These are phyloP conservation scores for Chrysopogon serrulatus DNA, from an alignment of 176 grass and related monocot genomes.

Conservation along the genomic window DNA sequence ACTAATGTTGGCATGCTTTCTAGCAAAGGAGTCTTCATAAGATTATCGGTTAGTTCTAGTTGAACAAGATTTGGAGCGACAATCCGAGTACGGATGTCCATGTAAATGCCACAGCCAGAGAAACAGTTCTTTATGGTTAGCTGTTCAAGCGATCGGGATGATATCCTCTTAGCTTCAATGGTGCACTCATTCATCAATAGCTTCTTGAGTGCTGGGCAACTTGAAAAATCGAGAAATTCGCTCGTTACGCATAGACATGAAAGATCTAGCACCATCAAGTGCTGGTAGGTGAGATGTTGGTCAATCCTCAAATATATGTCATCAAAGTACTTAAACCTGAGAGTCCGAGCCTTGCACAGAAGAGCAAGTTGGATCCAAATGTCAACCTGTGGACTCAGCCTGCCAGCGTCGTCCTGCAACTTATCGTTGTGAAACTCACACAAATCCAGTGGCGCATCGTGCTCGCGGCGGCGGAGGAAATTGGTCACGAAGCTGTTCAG, in stretches of 20 bases:
- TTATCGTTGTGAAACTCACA: too few relatives aligned
- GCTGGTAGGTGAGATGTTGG: not conserved
- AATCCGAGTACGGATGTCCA: not conserved
- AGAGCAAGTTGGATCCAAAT: not conserved
- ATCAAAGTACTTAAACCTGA: not conserved
- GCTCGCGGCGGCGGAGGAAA: too few relatives aligned
- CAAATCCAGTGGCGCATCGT: too few relatives aligned
- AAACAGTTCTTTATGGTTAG: not conserved
- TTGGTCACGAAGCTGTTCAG: too few relatives aligned
- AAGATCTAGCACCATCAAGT: slow-evolving; percentile 19
- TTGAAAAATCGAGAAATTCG: not conserved
- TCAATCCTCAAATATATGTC: not conserved
- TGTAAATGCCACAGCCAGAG: not conserved
- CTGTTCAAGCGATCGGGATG: not conserved
- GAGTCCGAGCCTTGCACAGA: not conserved
- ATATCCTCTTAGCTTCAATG: not conserved
- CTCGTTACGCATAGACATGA: not conserved
- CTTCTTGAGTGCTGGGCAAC: slow-evolving; percentile 8
- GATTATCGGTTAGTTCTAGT: not conserved
- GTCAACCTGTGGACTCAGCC: not conserved
- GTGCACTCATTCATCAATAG: not conserved
- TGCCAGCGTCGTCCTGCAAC: too few relatives aligned
- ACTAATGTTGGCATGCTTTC: too few relatives aligned
- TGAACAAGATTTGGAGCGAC: not conserved
- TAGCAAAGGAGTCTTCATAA: too few relatives aligned